Evolutionary conservation across 768 basidiomycete genomes (phyloP), one percentile per base, ranked within the genome.

Genomic region (Leucogyrophana mollusca): DNA sequence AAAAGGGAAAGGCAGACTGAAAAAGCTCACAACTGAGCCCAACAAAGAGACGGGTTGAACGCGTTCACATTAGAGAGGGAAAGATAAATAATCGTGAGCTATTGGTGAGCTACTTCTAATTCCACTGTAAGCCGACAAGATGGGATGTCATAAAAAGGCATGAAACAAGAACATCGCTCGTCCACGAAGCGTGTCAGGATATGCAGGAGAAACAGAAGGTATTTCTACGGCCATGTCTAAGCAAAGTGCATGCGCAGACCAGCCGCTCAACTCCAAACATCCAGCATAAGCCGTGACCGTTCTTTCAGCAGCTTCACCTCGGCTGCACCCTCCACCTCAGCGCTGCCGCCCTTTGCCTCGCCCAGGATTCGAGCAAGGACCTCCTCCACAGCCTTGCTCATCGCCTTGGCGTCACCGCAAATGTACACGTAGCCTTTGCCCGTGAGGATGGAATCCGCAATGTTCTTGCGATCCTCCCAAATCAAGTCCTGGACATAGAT

Each of bases 401-500:
- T 99, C 66, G 78, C 80, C 78, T 91, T 95, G 45, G 94, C 94
- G 58, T 97, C 94, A 59, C 94, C 94, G 57, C 94, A 97, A 52
- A 97, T 90, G 68, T 97, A 97, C 2, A 96, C 79, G 66, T 94
- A 95, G n/a, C 91, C 96, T 71, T 97, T 93, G 66, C 91, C 89
- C 54, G 90, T 89, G 52, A 96, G 74, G 56, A 99, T 91, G 14
- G 89, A 85, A 46, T 94, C 85, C 9, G 88, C 90, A 43, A 99
- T 78, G 46, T 83, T 77, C 65, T 84, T 83, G 46, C 83, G 76
- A 62, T 92, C 83, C 40, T 97, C 83, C 89, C 88, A 93, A 9
- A 99, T 71, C 47, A 97, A 73, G 68, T 99, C 93, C 70, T 99
- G 96, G n/a, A 99, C 96, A 70, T 99, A 99, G 60, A 95, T 90